These are phyloP conservation scores for Anthracocystis setariae DNA, from an alignment of 1,284 basidiomycete genomes.

Conservation along the genomic window DNA sequence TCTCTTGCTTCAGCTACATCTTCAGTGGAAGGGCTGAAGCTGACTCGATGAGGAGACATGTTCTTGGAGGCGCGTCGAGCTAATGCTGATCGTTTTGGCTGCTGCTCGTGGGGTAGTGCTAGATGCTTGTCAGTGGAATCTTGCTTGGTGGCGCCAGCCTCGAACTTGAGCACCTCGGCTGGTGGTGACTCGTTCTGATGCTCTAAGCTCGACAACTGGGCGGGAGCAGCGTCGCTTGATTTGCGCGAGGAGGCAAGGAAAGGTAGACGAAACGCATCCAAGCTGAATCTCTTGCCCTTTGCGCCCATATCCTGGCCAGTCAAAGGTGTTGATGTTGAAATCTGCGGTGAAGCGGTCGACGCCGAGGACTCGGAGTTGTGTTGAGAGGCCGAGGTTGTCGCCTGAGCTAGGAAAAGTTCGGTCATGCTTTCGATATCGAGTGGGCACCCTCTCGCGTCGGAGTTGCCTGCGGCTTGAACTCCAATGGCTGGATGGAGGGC, in stretches of 20 bases:
- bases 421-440: background rate
- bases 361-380: background rate
- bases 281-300: constrained; percentile 36
- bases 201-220: background rate
- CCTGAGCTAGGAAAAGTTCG: background rate
- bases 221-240: background rate
- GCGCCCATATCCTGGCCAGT: background rate
- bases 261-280: constrained; percentile 29
- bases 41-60: constrained; percentile 41
- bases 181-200: background rate
- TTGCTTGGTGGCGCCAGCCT: background rate
- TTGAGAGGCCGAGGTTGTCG: background rate
- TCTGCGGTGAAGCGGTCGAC: background rate
- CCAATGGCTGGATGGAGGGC: too few species aligned
- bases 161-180: background rate
- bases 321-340: background rate
- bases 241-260: constrained; percentile 36
- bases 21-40: constrained; percentile 54
- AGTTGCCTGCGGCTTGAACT: too few species aligned
- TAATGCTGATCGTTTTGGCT: constrained; percentile 20
- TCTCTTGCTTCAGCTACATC: constrained; percentile 40
- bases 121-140: background rate
- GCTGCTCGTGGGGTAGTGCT: constrained; percentile 7
- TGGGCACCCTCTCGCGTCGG: too few species aligned
- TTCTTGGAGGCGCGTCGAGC: constrained; percentile 14